These are phyloP conservation scores for Coccomyxa sp. DNA, from an alignment of 139 green algal species.

Conservation along the genomic window DNA sequence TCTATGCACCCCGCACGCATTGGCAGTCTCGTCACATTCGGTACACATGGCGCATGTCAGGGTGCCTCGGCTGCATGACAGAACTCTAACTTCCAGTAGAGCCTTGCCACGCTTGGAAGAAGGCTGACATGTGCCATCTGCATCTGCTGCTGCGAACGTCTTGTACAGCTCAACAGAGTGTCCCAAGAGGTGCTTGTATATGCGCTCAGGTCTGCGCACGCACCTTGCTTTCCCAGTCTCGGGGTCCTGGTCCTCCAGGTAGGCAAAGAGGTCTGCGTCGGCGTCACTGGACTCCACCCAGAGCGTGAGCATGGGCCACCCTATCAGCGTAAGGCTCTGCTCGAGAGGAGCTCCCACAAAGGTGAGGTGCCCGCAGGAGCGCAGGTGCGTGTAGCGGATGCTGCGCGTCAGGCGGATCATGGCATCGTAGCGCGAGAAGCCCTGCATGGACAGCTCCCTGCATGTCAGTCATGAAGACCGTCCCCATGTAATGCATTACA, in stretches of 20 bases:
- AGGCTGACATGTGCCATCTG: background rate
- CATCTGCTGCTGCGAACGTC: no score
- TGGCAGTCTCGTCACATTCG: no score
- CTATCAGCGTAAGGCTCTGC: slow-evolving; percentile 3
- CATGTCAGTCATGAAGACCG: no score
- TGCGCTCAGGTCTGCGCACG: background rate
- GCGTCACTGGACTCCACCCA: slow-evolving; percentile 19
- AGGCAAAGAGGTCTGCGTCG: slow-evolving; percentile 21
- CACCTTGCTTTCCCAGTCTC: slow-evolving; percentile 1
- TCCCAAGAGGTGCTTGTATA: background rate
- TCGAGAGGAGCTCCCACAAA: slow-evolving; percentile 7
- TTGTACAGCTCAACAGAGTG: background rate
- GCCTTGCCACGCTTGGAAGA: no score
- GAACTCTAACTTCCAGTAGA: no score
- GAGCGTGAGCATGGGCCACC: slow-evolving; percentile 3
- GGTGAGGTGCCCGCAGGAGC: slow-evolving; percentile 2
- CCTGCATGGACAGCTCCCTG: background rate
- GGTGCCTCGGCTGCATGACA: no score
- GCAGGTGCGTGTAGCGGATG: slow-evolving; percentile 14
- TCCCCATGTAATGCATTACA: no score
- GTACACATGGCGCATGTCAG: no score
- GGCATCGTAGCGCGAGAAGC: slow-evolving; percentile 15
- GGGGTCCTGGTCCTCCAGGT: slow-evolving; percentile 17
- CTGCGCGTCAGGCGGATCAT: slow-evolving; percentile 9
- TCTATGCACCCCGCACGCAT: no score